Base-by-base conservation (phyloP, 2,329 filamentous ascomycete species). In the Hypoxylon sp. region DNA sequence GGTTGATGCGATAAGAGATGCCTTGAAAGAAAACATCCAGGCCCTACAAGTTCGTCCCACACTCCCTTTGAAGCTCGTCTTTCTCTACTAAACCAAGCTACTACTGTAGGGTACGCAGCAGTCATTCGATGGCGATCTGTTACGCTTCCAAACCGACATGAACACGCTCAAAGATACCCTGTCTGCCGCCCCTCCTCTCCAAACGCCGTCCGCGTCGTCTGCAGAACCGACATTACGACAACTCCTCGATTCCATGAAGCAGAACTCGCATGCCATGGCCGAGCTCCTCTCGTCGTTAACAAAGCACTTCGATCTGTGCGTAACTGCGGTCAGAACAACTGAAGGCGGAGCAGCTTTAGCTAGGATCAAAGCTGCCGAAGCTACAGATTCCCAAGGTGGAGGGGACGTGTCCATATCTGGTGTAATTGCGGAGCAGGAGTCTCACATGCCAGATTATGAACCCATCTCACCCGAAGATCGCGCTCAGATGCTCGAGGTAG, bases 231-330 rank as follows among this genome's bases (percentile, higher is more conserved):
- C 84, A 0, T 83, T 90, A 48, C 81, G 86, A 2, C 80, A 84
- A 3, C 82, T 89, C 46, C 82, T 93, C n/a, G 82, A 85, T 31
- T 83, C 84, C 2, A 85, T 97, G 37, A 89, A 94, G 70, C 85
- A 85, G 13, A 90, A 95, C 72, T 94, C 94, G 0, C 90, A 92
- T 69, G 89, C 91, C 74, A 95, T 97, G 89, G 95, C 94, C 4
- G 86, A 91, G 63, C 86, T 93, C 4, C 87, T 98, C 1, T 88
- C 93, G 62, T 93, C 92, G 0, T 83, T 98, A 3, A 94, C 93
- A 6, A 88, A 87, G 27, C 95, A 98, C 80, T 98, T 97, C 77
- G 95, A 98, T 79, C 88, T 97, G 71, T 98, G 95, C 79, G 93
- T 97, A 13, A 95, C 91, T 0, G 95, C 95, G 0, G 91, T 98